Percentiles rank a stretch among this genome's conserved stretches.
Conservation (phyloP, 306 rosid species). For the Rubus parviflorus region DNA sequence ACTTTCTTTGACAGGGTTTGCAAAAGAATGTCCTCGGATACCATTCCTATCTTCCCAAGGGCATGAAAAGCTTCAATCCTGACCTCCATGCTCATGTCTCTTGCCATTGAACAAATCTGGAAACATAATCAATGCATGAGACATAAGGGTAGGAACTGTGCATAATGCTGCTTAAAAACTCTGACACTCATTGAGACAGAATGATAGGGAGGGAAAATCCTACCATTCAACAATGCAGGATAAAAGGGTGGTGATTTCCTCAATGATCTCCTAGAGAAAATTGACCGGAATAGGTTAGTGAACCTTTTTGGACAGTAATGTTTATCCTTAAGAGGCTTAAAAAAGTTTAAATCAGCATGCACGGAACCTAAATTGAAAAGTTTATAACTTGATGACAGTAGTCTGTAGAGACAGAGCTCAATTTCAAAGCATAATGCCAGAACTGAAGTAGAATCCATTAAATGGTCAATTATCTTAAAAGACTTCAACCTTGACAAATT, state of each 20-base stretch:
- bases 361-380: not conserved
- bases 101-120: constrained; percentile 79
- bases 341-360: not conserved
- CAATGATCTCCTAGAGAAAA: constrained; percentile 31
- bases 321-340: not conserved
- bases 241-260: constrained; percentile 19
- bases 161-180: constrained; percentile 12
- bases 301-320: not conserved
- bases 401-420: not conserved
- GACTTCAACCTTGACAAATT: not conserved
- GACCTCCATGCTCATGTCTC: constrained; percentile 88
- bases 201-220: constrained; percentile 29
- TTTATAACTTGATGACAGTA: not conserved
- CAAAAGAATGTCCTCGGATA: constrained; percentile 74
- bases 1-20: constrained; percentile 84
- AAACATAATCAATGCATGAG: constrained; percentile 30
- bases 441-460: not conserved
- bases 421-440: not conserved
- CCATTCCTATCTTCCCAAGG: constrained; percentile 54
- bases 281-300: constrained; percentile 15
- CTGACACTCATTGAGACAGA: constrained; percentile 23
- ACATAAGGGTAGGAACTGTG: constrained; percentile 21
- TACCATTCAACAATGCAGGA: constrained; percentile 28
- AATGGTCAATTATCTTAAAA: not conserved
- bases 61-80: constrained; percentile 68